Evolutionary conservation across 1,139 yeast species (phyloP).

Genomic region (Arxiozyma bovina): DNA sequence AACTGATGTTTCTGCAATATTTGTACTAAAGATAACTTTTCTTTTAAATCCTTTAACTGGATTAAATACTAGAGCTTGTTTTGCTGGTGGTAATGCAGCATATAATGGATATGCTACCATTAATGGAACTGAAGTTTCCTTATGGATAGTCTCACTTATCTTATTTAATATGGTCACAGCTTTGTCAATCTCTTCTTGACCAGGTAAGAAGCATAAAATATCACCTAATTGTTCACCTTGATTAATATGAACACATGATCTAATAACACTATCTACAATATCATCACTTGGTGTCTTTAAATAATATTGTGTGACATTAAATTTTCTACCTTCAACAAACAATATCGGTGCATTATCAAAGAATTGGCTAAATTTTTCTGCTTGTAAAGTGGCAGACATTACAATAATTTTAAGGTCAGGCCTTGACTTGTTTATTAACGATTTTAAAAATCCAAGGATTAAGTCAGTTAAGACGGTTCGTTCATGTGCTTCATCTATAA

Average conservation of each 20-base stretch:
- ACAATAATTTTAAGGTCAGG: constrained; percentile 45
- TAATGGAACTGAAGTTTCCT: constrained; percentile 52
- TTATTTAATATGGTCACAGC: constrained; percentile 56
- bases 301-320: constrained; percentile 68
- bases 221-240: constrained; percentile 79
- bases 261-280: constrained; percentile 69
- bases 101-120: constrained; percentile 76
- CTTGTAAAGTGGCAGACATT: constrained; percentile 96
- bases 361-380: constrained; percentile 75
- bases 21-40: constrained; percentile 83
- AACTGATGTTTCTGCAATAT: constrained; percentile 94
- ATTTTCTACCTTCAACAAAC: constrained; percentile 84
- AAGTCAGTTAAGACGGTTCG: constrained; percentile 87
- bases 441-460: constrained; percentile 77
- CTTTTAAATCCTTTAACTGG: constrained; percentile 47
- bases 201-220: constrained; percentile 80
- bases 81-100: constrained; percentile 82
- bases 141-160: constrained; percentile 58
- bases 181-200: constrained; percentile 94
- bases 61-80: constrained; percentile 70
- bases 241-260: constrained; percentile 71
- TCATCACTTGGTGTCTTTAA: constrained; percentile 59
- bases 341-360: constrained; percentile 72
- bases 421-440: constrained; percentile 45
- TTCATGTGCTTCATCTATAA: constrained; percentile 96